Evolutionary conservation across 805 yeast species (phyloP).

Genomic region (Candida caryicola): DNA sequence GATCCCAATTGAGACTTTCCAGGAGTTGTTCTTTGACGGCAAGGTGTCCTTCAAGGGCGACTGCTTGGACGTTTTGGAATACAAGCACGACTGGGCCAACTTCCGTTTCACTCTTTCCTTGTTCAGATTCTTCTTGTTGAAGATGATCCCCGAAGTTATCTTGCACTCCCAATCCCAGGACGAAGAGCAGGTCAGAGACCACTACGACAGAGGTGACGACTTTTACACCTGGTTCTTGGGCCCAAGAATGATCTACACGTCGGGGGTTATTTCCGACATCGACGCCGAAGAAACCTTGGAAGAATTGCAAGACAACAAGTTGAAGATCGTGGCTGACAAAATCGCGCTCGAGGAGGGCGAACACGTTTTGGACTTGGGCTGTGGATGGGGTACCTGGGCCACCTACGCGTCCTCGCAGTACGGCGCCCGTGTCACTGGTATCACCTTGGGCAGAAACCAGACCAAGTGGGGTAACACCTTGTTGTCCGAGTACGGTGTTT

Average conservation of each 20-base stretch:
- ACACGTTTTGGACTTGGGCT: slow-evolving; percentile 77
- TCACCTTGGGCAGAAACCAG: slow-evolving; percentile 87
- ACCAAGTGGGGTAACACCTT: slow-evolving; percentile 83
- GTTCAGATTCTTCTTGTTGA: slow-evolving; percentile 77
- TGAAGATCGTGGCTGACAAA: slow-evolving; percentile 84
- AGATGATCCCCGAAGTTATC: slow-evolving; percentile 90
- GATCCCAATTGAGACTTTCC: slow-evolving; percentile 91
- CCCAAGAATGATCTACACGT: slow-evolving; percentile 90
- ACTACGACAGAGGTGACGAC: slow-evolving; percentile 95
- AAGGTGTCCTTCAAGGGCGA: slow-evolving; percentile 89
- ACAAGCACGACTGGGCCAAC: slow-evolving; percentile 87
- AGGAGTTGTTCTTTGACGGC: slow-evolving; percentile 77
- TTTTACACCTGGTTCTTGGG: slow-evolving; percentile 93
- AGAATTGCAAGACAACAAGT: slow-evolving; percentile 83
- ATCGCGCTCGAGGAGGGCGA: slow-evolving; percentile 73
- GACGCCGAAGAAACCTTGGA: slow-evolving; percentile 64
- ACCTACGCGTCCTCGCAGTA: slow-evolving; percentile 76
- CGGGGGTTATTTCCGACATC: slow-evolving; percentile 74
- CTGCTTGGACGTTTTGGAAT: slow-evolving; percentile 77
- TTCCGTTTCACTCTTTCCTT: slow-evolving; percentile 75
- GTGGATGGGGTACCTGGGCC: slow-evolving; percentile 96
- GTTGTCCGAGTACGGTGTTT: slow-evolving; percentile 65
- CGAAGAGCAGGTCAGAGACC: slow-evolving; percentile 94
- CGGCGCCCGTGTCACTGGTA: slow-evolving; percentile 85
- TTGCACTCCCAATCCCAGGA: slow-evolving; percentile 91